Evolutionary conservation across 202 grass and related monocot species (phyloP).

Genomic region (Carex sylvatica): DNA sequence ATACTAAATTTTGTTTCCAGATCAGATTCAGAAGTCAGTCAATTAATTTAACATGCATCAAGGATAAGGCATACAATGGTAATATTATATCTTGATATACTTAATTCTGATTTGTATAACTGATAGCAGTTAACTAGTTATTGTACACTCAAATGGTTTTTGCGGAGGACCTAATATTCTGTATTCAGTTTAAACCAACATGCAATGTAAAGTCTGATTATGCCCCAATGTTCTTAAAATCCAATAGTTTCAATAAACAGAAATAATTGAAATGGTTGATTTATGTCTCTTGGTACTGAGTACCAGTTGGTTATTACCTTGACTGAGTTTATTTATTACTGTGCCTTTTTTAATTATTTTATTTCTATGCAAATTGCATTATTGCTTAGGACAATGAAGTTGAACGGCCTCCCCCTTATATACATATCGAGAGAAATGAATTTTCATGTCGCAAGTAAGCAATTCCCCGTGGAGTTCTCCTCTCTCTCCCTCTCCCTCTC

Average conservation of each 20-base stretch:
- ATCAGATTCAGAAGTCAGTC: background rate
- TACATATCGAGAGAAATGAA: constrained; percentile 75
- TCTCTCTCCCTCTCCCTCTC: background rate
- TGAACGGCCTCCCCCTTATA: constrained; percentile 49
- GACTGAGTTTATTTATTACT: background rate
- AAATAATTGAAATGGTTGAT: background rate
- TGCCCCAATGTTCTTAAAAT: background rate
- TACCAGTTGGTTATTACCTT: background rate
- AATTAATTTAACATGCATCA: background rate
- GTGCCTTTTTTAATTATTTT: background rate
- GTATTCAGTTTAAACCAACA: background rate
- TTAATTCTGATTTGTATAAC: background rate
- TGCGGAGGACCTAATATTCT: background rate
- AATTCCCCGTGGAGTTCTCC: background rate
- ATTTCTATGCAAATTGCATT: constrained; percentile 8
- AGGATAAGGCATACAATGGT: constrained; percentile 10
- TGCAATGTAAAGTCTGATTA: background rate
- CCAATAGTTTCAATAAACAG: background rate
- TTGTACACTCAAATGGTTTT: background rate
- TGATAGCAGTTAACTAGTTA: background rate
- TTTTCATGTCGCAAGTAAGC: constrained; percentile 74
- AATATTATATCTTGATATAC: background rate
- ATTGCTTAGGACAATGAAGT: constrained; percentile 48
- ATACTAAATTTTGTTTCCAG: background rate
- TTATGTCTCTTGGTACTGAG: background rate